Base-by-base conservation (phyloP, 495 filamentous ascomycete genomes). In the Penicillium herquei region DNA sequence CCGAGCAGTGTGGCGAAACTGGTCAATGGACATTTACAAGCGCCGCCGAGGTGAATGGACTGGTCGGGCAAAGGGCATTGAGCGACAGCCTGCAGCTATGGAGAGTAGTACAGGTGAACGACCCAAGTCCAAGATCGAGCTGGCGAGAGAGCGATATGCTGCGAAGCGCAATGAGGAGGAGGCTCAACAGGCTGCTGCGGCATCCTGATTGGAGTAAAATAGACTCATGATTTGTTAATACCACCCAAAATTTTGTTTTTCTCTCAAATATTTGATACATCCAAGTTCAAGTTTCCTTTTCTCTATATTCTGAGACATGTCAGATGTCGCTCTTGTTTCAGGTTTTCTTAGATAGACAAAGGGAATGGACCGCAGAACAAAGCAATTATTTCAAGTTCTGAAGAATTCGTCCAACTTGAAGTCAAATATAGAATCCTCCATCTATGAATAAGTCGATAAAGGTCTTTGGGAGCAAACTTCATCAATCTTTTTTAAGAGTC, bases 11-110 rank as follows among this genome's bases (percentile, higher is more conserved):
- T 97, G 91, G 93, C 77, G 87, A 51, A 90, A 94, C 56, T 98
- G 94, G 95, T 83, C 80, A 50, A 91, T 96, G 74, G 94, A 98
- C 70, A 64, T 92, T 18, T 98, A 87, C 72, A 89, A 87, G 59
- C 74, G 84, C 44, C 76, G 83, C 46, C 71, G 84, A 39, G 76
- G 72, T 17, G 87, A 92, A 35, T 95, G 90, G 90, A 79, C 85
- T 30, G 70, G 73, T 17, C 84, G 84, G 70, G 86, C 84, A 13
- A 89, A 87, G 73, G 83, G 68, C 2, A 45, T 67, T 42, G 60
- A 70, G n/a, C 55, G 54, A 40, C 45, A 63, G 17, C 52, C 67
- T 39, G 48, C 67, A 39, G 49, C 42, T 16, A 54, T 31, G 51
- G 56, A 69, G 39, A 63, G 62, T 26, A 12, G 12, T 16, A 41